Conservation (phyloP, 2,329 filamentous ascomycete species). For the Botrytis medusae region DNA sequence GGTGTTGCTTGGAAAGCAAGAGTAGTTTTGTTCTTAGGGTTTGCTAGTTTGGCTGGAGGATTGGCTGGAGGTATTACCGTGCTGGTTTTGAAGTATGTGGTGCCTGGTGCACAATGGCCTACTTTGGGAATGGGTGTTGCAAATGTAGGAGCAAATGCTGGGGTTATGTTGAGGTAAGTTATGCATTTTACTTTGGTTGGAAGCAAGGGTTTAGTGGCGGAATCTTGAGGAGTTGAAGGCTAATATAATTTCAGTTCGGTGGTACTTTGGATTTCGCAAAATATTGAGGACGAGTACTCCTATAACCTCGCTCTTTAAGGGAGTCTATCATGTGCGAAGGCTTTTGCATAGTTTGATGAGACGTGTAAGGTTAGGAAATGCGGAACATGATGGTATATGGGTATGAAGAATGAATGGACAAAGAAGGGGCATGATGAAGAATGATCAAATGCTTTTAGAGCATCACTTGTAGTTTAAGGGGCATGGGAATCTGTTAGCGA, state of each 20-base stretch:
- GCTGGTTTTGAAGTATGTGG: constrained; percentile 64
- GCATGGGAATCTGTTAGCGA: constrained; percentile 11
- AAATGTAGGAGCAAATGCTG: constrained; percentile 64
- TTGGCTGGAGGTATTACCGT: constrained; percentile 70
- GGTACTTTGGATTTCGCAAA: constrained; percentile 68
- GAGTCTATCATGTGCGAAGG: not conserved
- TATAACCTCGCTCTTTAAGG: constrained; percentile 62
- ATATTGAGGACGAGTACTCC: constrained; percentile 71
- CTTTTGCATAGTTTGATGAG: constrained; percentile 6
- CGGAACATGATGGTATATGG: not conserved
- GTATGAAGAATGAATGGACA: constrained; percentile 9
- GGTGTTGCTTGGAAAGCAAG: constrained; percentile 69
- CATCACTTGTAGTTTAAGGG: constrained; percentile 21
- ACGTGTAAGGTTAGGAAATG: not conserved
- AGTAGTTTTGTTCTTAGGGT: constrained; percentile 66
- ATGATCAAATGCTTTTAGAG: constrained; percentile 1
- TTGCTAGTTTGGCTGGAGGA: constrained; percentile 63
- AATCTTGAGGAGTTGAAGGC: constrained; percentile 3
- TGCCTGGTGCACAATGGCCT: constrained; percentile 57
- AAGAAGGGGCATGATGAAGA: constrained; percentile 3
- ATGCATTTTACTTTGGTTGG: not conserved
- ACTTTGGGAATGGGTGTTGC: constrained; percentile 64
- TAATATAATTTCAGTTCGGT: constrained; percentile 51
- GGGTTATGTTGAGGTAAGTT: constrained; percentile 60
- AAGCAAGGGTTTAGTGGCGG: not conserved